These are phyloP conservation scores for Dipodascopsis uninucleata DNA, from an alignment of 805 yeast genomes.

Conservation along the genomic window DNA sequence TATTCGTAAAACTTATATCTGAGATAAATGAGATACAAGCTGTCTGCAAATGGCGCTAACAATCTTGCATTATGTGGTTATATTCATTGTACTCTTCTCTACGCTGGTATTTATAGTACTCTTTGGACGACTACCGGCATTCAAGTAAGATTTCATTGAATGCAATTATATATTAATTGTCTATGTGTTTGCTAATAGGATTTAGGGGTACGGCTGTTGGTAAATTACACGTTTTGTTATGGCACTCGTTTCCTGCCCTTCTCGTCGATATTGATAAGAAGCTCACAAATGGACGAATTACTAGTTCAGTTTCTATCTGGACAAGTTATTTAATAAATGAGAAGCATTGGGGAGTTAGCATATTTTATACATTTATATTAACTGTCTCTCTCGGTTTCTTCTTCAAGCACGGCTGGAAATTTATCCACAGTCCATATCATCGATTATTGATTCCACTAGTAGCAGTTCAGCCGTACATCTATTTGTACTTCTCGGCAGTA, in stretches of 20 bases:
- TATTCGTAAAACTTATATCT: too few relatives aligned
- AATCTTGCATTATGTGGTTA: constrained; percentile 29
- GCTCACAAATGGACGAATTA: constrained; percentile 25
- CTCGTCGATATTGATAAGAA: constrained; percentile 19
- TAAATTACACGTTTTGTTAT: constrained; percentile 24
- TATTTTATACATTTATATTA: constrained; percentile 21
- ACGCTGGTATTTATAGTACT: constrained; percentile 33
- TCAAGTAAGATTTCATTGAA: constrained; percentile 26
- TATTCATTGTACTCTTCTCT: constrained; percentile 30
- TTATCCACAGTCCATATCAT: constrained; percentile 13
- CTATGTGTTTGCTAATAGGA: not conserved
- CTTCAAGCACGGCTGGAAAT: constrained; percentile 24
- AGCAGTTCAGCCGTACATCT: constrained; percentile 30
- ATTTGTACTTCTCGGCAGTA: constrained; percentile 32
- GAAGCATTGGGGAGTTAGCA: constrained; percentile 29
- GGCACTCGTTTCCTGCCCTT: constrained; percentile 23
- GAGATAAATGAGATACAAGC: too few relatives aligned
- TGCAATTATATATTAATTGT: not conserved
- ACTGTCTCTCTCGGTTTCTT: constrained; percentile 21
- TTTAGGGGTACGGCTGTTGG: constrained; percentile 30
- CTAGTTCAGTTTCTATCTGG: not conserved
- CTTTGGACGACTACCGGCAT: constrained; percentile 38
- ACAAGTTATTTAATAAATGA: constrained; percentile 26
- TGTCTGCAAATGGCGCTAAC: too few relatives aligned
- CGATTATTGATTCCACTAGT: constrained; percentile 24